These are phyloP conservation scores for Colletotrichum lindemuthianum DNA, from an alignment of 2,329 filamentous ascomycete species.

Conservation along the genomic window DNA sequence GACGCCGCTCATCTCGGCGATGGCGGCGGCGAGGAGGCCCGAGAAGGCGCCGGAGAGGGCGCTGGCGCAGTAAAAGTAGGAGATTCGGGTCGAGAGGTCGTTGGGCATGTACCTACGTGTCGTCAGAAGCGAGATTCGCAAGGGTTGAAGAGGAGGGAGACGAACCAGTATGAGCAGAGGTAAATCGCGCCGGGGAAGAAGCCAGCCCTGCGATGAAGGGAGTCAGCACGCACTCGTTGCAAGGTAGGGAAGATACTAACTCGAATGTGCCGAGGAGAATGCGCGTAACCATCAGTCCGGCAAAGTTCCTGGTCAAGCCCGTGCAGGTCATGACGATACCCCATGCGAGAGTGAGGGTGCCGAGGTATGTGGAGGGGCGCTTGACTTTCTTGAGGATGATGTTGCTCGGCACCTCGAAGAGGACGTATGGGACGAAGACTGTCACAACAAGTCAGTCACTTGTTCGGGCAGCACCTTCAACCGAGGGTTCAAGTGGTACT, in stretches of 20 bases:
- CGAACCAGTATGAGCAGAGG: conserved; percentile 59
- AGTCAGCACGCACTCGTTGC: too few relatives aligned
- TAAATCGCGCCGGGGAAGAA: conserved; percentile 68
- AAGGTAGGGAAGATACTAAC: conserved; percentile 9
- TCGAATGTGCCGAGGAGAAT: conserved; percentile 65
- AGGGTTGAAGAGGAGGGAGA: conserved; percentile 62
- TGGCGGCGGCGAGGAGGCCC: conserved; percentile 66
- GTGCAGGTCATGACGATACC: conserved; percentile 39
- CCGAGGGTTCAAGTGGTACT: conserved; percentile 49
- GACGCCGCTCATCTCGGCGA: conserved; percentile 60
- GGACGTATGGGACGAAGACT: conserved; percentile 74
- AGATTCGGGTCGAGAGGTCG: conserved; percentile 52
- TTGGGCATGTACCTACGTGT: conserved; percentile 62
- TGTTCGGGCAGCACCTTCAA: conserved; percentile 52
- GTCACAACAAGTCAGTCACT: not conserved
- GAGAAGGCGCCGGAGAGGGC: conserved; percentile 75
- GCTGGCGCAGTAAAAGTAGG: conserved; percentile 77
- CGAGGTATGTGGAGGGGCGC: conserved; percentile 70
- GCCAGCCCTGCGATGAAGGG: conserved; percentile 49
- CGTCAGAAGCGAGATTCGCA: not conserved
- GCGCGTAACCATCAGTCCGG: conserved; percentile 42
- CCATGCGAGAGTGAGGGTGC: conserved; percentile 68
- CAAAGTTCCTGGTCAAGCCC: conserved; percentile 40
- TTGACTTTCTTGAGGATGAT: conserved; percentile 71
- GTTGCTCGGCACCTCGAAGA: conserved; percentile 73